Base-by-base conservation (phyloP, 2,329 filamentous ascomycete genomes). In the Karstenula rhodostoma region DNA sequence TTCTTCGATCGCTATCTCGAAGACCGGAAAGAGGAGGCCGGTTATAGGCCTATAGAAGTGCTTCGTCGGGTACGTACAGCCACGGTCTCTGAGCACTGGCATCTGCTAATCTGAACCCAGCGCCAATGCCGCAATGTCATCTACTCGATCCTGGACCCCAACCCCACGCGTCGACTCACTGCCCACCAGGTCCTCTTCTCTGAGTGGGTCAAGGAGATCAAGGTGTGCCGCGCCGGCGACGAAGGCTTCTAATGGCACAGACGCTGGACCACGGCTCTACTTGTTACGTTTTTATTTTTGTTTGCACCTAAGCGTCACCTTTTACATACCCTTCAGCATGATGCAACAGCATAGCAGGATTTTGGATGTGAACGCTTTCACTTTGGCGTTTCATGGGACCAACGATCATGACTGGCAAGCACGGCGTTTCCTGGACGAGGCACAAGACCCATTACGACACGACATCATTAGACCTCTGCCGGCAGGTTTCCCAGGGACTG, bases 181-280 rank as follows among this genome's bases (percentile, higher is more conserved):
- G 94, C 95, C 60, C 94, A 94, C 43, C 95, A 99, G 81, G 93
- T 98, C 59, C 88, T 99, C 73, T 97, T 97, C 80, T 98, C 94
- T 4, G 95, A 99, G 82, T 99, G 95, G 95, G 93, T 95, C 68
- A 92, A 95, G 69, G 94, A 97, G 79, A 97, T 98, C 80, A 96
- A 94, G 81, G 86, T 98, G 59, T 99, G 95, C 83, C 95, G 94
- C 80, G 94, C 95, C 62, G 95, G 94, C 68, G 92, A 98, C 80
- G 94, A 98, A 84, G 95, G 95, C 59, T 89, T 96, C 72, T 97
- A 86, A 82, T 46, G 40, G 25, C 33, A 4, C 22, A 13, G 17
- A 25, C 3, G 9, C 33, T 35, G 25, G 32, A 12, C 19, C 19
- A 42, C 10, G 22, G 8, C 22, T 27, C n/a, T 59, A 64, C 40